Evolutionary conservation across 352 stramenopile genomes (phyloP).

Genomic region (Phytophthora quininea): DNA sequence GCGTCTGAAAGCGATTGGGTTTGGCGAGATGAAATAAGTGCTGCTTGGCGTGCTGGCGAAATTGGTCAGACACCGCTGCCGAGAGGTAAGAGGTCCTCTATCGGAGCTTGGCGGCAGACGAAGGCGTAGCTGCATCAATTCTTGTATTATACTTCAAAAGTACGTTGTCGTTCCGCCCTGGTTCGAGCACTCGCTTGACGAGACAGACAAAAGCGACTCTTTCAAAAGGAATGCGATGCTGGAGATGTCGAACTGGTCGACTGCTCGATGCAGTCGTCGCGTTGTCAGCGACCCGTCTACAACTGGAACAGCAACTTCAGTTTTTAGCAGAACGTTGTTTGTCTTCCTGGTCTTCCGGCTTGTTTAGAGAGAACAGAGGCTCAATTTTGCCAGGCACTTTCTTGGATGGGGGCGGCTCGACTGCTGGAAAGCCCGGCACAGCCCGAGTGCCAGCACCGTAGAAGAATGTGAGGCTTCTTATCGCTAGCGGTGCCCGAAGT

Average conservation of each 20-base stretch:
- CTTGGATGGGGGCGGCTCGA: conserved; percentile 2
- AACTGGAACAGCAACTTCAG: conserved; percentile 25
- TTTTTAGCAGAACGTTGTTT: conserved; percentile 20
- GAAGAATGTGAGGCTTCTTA: background rate
- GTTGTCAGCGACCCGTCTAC: conserved; percentile 12
- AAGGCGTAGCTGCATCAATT: too few relatives aligned
- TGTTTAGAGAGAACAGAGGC: conserved; percentile 2
- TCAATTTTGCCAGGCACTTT: conserved; percentile 17
- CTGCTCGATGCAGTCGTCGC: conserved; percentile 18
- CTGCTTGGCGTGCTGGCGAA: too few relatives aligned
- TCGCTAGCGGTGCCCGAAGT: background rate
- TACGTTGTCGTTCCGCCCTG: too few relatives aligned
- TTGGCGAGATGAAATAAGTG: background rate
- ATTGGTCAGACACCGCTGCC: too few relatives aligned
- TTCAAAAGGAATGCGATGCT: conserved; percentile 21
- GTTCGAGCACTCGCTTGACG: too few relatives aligned
- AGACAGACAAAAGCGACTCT: background rate
- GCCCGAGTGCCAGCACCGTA: background rate
- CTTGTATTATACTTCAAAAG: too few relatives aligned
- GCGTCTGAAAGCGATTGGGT: conserved; percentile 11
- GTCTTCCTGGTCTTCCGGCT: background rate
- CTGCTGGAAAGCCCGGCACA: background rate
- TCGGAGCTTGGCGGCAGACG: too few relatives aligned
- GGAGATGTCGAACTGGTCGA: conserved; percentile 9
- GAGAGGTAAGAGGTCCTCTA: too few relatives aligned